Base-by-base conservation (phyloP, 2,329 filamentous ascomycete genomes). In the Zarea fungicola region DNA sequence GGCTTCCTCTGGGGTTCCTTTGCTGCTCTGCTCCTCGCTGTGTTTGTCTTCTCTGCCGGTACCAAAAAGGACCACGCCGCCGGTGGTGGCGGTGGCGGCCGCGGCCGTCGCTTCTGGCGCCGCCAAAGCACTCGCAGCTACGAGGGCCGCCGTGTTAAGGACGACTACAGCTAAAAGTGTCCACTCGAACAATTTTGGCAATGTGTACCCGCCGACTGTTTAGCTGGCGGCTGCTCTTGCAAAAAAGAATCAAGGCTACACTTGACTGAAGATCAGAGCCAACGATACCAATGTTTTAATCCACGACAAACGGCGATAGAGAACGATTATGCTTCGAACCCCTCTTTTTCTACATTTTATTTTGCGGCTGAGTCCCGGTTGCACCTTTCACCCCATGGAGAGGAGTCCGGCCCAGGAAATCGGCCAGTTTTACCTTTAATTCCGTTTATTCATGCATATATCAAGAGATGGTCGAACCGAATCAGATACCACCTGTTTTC, bases 1-100 rank as follows among this genome's bases (percentile, higher is more conserved):
- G 88, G 79, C 37, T 92, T 90, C 70, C 83, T 81, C 54, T 93
- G 88, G 88, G 83, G 76, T 14, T 78, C 85, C 2, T 81, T 83
- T 67, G 79, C 78, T 9, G 77, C 77, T 47, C 78, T 88, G 58
- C 69, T 89, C 56, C 64, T 91, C 55, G 77, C 85, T 14, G 79
- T 77, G 4, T 56, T 88, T 25, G 69, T 89, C 50, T 88, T 90
- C 71, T 85, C 78, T 65, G 48, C 83, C 26, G 81, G 81, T 45
- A 77, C 80, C 44, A 71, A 73, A 52, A 73, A 74, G 54, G 62
- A 65, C 23, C 57, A 56, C n/a, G 37, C 34, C 42, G 35, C 42
- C 14, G 51, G 55, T 47, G 59, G 65, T 50, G 57, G 65, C 47
- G 60, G 65, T 51, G 52, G 56, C 47, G 59, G 65, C 51, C 57